Evolutionary conservation across 2,329 filamentous ascomycete species (phyloP).

Genomic region (Alternaria panax): DNA sequence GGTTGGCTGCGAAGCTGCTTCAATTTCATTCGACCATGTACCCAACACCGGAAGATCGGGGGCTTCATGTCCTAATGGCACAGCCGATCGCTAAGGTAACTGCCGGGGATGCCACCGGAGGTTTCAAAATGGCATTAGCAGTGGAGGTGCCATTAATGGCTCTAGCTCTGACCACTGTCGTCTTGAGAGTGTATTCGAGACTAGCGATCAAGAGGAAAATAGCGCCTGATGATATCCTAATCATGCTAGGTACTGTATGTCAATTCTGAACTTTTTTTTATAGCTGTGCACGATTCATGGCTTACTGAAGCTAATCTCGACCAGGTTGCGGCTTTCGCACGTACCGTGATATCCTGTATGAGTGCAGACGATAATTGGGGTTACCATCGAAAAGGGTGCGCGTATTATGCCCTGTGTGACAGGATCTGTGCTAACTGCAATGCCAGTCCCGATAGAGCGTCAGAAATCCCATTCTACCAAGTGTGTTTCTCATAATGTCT

Average conservation of each 20-base stretch:
- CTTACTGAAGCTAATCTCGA: conserved; percentile 11
- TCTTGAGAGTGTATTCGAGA: conserved; percentile 34
- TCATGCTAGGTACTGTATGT: conserved; percentile 31
- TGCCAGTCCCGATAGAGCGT: conserved; percentile 25
- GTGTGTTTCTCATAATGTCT: neutral
- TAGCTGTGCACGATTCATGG: neutral
- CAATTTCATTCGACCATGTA: conserved; percentile 8
- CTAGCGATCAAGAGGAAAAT: conserved; percentile 33
- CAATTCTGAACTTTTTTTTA: neutral
- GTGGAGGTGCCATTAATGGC: conserved; percentile 39
- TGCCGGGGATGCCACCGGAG: conserved; percentile 11
- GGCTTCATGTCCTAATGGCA: conserved; percentile 1
- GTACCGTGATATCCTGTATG: conserved; percentile 38
- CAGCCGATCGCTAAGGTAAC: conserved; percentile 9
- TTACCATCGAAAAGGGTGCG: conserved; percentile 35
- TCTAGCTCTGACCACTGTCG: conserved; percentile 30
- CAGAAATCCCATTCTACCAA: conserved; percentile 35
- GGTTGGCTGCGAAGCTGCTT: neutral
- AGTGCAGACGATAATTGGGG: conserved; percentile 34
- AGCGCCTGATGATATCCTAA: conserved; percentile 34
- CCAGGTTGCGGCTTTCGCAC: conserved; percentile 29
- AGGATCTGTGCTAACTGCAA: neutral
- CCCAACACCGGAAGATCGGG: neutral
- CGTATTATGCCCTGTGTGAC: neutral
- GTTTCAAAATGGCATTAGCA: conserved; percentile 25